phyloP scores from a whole-genome alignment of 2,329 filamentous ascomycete genomes.

The Parastagonospora nodorum region DNA sequence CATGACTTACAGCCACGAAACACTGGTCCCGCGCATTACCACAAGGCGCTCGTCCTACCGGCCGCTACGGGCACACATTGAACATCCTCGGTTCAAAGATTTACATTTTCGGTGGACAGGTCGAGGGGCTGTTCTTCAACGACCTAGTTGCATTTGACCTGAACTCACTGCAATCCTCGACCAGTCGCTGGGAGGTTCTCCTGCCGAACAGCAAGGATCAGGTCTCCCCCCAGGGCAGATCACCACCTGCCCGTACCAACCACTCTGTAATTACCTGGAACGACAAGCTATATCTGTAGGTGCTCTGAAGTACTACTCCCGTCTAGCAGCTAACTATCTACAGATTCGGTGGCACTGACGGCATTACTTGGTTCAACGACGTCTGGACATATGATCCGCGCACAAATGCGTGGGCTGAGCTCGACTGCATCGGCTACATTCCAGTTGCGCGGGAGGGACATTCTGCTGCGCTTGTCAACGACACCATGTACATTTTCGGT shows the following conservation, averaged over 20 bases:
- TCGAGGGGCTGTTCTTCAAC: conserved; percentile 98
- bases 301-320: conserved; percentile 21
- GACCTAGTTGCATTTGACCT: conserved; percentile 94
- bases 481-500: conserved; percentile 99
- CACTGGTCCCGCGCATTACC: conserved; percentile 97
- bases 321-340: conserved; percentile 10
- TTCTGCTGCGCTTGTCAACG: conserved; percentile 88
- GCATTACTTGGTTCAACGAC: conserved; percentile 97
- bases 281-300: conserved; percentile 91
- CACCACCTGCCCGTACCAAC: conserved; percentile 87
- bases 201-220: conserved; percentile 72
- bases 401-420: conserved; percentile 80
- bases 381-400: conserved; percentile 95
- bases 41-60: conserved; percentile 80
- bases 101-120: conserved; percentile 95
- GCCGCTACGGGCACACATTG: conserved; percentile 92
- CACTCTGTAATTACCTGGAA: conserved; percentile 91
- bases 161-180: conserved; percentile 88
- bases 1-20: conserved; percentile 72
- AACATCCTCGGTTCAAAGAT: conserved; percentile 98
- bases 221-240: conserved; percentile 32
- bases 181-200: conserved; percentile 94
- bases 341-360: conserved; percentile 97
- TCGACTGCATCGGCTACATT: conserved; percentile 98
- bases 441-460: conserved; percentile 92